Base-by-base conservation (phyloP, 306 rosid genomes). In the Lagenaria siceraria region DNA sequence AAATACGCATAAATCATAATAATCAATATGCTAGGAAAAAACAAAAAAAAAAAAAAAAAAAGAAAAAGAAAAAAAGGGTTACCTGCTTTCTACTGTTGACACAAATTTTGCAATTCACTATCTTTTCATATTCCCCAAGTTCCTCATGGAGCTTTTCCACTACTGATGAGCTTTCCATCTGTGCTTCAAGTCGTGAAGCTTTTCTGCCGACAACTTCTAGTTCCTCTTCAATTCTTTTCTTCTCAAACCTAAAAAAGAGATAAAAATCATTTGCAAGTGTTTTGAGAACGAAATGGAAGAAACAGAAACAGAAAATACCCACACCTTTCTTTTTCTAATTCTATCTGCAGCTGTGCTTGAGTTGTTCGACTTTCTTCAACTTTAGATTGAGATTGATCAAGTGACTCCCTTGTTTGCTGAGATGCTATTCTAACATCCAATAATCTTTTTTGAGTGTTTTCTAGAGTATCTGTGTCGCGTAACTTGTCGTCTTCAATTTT, bases 91-190 rank as follows among this genome's bases (percentile, higher is more conserved):
- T 84, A 84, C 96, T 88, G 64, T 90, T 91, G 31, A 81, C 87
- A 85, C 99, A 96, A 84, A 96, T 87, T 81, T 84, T 86, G 88
- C 99, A 96, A 79, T 96, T 96, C 51, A 96, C 83, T 84, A 96
- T 92, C 77, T 90, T 92, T 79, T 83, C 87, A 78, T 89, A 96
- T 71, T 96, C 99, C 81, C 86, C 84, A 65, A 92, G 92, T 80
- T 96, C 99, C 83, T 86, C 88, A 55, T 88, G 92, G 79, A 96
- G 96, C 83, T 85, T 96, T 84, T 92, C 93, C 77, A 85, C 84
- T 70, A 89, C 75, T 33, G 91, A 84, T 62, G 88, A 88, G 71
- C 90, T 92, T 74, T 96, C 98, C 18, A 79, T 88, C 78, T 87
- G 87, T 8, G 86, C 91, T 83, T 79, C 84, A 79, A 96, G 92